Conservation (phyloP, 805 yeast genomes). For the Candida nonsorbophila region DNA sequence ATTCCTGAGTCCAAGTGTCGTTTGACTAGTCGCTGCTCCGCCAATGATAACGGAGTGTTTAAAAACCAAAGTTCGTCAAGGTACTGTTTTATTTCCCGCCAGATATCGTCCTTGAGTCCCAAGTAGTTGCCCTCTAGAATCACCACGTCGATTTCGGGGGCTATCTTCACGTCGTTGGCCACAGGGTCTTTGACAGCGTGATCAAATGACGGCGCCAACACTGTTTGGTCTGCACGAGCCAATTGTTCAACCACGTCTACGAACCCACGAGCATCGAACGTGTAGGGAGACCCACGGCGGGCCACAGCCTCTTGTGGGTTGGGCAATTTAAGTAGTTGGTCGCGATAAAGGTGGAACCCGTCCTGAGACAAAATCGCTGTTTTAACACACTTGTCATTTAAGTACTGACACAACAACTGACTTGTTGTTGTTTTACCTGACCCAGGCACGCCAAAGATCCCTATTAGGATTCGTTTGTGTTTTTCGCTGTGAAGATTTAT, state of each 20-base stretch:
- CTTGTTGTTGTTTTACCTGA: constrained; percentile 78
- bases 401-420: constrained; percentile 26
- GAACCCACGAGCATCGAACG: constrained; percentile 59
- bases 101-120: constrained; percentile 50
- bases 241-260: constrained; percentile 17
- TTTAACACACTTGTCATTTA: constrained; percentile 11
- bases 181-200: constrained; percentile 73
- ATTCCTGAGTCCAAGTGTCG: constrained; percentile 64
- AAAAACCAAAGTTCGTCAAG: constrained; percentile 49
- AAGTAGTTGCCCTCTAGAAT: constrained; percentile 77
- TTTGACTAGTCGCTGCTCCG: constrained; percentile 54
- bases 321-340: constrained; percentile 31
- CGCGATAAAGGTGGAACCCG: constrained; percentile 33
- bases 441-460: constrained; percentile 78
- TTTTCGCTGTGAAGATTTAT: background rate
- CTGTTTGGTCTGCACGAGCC: constrained; percentile 19
- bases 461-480: constrained; percentile 41
- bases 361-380: constrained; percentile 32
- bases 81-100: constrained; percentile 44
- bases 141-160: constrained; percentile 45
- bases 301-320: constrained; percentile 54
- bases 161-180: constrained; percentile 44
- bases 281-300: constrained; percentile 80
- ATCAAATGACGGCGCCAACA: constrained; percentile 66
- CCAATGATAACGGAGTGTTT: constrained; percentile 37